Evolutionary conservation across 2,329 filamentous ascomycete genomes (phyloP).

Genomic region (Clonostachys rosea): DNA sequence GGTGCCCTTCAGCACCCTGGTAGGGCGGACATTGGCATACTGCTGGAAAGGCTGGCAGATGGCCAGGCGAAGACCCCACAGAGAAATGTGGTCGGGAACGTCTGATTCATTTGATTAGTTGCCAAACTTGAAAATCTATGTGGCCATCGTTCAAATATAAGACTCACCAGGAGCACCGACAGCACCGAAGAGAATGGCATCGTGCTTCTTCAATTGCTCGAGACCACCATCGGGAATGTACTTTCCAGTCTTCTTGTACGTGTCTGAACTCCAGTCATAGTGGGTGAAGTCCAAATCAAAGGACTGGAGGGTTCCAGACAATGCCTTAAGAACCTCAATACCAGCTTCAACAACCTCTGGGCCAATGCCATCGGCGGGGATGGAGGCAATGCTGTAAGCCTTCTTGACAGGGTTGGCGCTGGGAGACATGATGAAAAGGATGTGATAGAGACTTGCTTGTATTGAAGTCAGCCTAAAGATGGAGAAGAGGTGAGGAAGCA

Average conservation of each 20-base stretch:
- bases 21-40: slow-evolving; percentile 63
- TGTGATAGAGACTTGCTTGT: background rate
- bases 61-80: slow-evolving; percentile 60
- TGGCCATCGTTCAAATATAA: background rate
- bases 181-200: slow-evolving; percentile 62
- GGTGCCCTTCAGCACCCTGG: slow-evolving; percentile 54
- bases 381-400: slow-evolving; percentile 50
- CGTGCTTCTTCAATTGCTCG: slow-evolving; percentile 25
- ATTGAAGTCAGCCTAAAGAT: background rate
- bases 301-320: slow-evolving; percentile 43
- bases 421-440: background rate
- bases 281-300: slow-evolving; percentile 59
- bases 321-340: slow-evolving; percentile 53
- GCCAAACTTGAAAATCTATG: background rate
- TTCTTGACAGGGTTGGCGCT: slow-evolving; percentile 8
- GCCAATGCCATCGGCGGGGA: slow-evolving; percentile 61
- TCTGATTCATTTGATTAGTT: slow-evolving; percentile 21
- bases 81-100: slow-evolving; percentile 61
- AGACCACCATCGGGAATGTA: slow-evolving; percentile 38
- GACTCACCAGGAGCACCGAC: slow-evolving; percentile 49
- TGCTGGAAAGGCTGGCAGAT: slow-evolving; percentile 62
- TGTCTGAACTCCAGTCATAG: slow-evolving; percentile 64
- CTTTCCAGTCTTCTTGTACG: slow-evolving; percentile 59
- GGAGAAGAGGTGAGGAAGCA: no score
- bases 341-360: slow-evolving; percentile 57